Conservation (phyloP, 331 rosid species). For the Malus hybrid region DNA sequence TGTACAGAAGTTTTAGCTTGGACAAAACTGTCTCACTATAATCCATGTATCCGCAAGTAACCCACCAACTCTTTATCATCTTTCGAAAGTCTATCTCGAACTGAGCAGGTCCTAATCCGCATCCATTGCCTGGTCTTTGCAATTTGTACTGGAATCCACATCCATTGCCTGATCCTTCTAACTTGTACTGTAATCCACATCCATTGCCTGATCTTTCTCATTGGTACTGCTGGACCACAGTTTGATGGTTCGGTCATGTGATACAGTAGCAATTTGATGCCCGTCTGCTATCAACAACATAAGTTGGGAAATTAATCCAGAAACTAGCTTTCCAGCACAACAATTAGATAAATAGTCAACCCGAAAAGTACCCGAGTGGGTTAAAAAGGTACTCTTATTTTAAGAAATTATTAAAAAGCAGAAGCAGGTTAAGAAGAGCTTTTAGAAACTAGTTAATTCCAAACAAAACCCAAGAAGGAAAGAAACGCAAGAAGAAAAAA, state of each 20-base stretch:
- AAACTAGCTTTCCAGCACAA: not conserved
- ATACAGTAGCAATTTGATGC: constrained; percentile 62
- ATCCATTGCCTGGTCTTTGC: constrained; percentile 51
- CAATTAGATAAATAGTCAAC: not conserved
- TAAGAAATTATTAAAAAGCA: not conserved
- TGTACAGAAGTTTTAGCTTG: not conserved
- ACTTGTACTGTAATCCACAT: constrained; percentile 32
- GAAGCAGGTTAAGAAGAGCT: not conserved
- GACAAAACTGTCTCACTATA: not conserved
- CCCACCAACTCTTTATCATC: not conserved
- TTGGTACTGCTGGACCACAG: constrained; percentile 59
- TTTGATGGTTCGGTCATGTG: constrained; percentile 84
- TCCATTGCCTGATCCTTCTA: constrained; percentile 55
- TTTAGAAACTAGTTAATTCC: not conserved
- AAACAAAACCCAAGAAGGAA: not conserved
- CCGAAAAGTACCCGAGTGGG: not conserved
- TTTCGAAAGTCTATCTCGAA: not conserved
- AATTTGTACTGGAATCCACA: constrained; percentile 26
- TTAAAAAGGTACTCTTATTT: not conserved
- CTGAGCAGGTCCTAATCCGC: constrained; percentile 30
- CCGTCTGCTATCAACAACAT: constrained; percentile 56
- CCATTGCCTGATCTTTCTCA: constrained; percentile 50
- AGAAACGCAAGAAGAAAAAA: not conserved
- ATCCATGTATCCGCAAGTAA: not conserved
- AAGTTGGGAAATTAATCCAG: not conserved